Conservation (phyloP, 2,329 filamentous ascomycete species). For the Diaporthe vexans region DNA sequence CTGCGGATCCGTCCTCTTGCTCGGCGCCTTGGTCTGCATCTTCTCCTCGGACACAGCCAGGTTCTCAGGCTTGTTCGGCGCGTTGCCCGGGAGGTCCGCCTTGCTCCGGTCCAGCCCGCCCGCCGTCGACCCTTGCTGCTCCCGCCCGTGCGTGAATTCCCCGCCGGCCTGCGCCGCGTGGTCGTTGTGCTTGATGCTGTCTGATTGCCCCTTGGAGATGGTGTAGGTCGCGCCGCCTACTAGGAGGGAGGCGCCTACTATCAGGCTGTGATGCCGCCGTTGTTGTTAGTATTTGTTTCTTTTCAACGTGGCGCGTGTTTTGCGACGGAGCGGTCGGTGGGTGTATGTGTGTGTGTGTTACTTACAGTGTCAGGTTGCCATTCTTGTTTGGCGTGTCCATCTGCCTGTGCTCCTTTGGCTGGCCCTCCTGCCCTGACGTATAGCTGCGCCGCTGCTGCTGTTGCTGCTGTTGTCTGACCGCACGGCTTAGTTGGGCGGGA, state of each 20-base stretch:
- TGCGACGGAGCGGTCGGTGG: too few species aligned
- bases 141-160: not conserved
- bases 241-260: conserved; percentile 26
- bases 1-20: conserved; percentile 9
- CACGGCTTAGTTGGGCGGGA: not conserved
- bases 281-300: too few species aligned
- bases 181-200: conserved; percentile 33
- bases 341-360: too few species aligned
- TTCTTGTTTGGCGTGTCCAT: conserved; percentile 3
- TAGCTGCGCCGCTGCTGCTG: conserved; percentile 2
- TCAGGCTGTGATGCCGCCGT: too few species aligned
- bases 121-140: not conserved
- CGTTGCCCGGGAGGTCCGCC: not conserved
- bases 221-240: conserved; percentile 22
- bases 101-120: not conserved
- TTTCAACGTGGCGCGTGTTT: too few species aligned
- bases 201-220: conserved; percentile 12
- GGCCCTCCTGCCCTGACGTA: not conserved
- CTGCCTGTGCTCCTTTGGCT: not conserved
- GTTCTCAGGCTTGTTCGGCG: conserved; percentile 18
- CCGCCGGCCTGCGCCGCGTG: conserved; percentile 34
- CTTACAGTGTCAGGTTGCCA: not conserved
- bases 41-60: conserved; percentile 14
- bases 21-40: conserved; percentile 17
- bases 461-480: not conserved